Percentiles rank a stretch among this genome's conserved stretches.
Evolutionary conservation across 176 grass and related monocot genomes (phyloP).

Genomic region (Zoysia japonica): DNA sequence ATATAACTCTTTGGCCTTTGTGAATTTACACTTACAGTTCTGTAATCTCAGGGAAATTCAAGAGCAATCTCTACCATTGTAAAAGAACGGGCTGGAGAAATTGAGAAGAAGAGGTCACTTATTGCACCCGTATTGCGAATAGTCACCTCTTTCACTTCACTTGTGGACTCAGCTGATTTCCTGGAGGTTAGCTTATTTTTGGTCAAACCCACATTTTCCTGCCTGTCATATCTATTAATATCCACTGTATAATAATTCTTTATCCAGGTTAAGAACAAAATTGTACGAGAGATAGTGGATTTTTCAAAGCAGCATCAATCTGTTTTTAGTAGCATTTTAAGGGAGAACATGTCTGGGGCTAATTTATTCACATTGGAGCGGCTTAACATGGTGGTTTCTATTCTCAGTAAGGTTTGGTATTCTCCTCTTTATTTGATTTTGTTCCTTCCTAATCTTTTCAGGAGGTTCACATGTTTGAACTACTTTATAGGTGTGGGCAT

Average conservation of each 20-base stretch:
- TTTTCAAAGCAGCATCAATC: slow-evolving; percentile 76
- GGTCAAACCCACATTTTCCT: slow-evolving; percentile 30
- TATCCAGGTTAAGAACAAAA: slow-evolving; percentile 92
- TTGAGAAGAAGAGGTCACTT: slow-evolving; percentile 69
- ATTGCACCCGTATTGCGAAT: slow-evolving; percentile 80
- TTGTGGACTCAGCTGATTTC: slow-evolving; percentile 83
- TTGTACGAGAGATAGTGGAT: slow-evolving; percentile 86
- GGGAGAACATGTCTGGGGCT: slow-evolving; percentile 65
- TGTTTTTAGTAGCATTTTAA: slow-evolving; percentile 73
- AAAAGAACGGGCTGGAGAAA: slow-evolving; percentile 63
- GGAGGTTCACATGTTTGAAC: slow-evolving; percentile 14
- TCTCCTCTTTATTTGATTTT: slow-evolving; percentile 38
- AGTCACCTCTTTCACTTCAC: slow-evolving; percentile 77
- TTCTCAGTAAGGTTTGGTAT: slow-evolving; percentile 83
- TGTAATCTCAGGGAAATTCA: slow-evolving; percentile 52
- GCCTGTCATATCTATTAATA: slow-evolving; percentile 24
- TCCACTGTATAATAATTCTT: slow-evolving; percentile 27
- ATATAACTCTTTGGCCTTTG: slow-evolving; percentile 6
- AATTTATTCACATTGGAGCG: slow-evolving; percentile 72
- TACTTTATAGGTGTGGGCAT: slow-evolving; percentile 79
- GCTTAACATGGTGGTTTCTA: slow-evolving; percentile 78
- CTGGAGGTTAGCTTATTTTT: slow-evolving; percentile 64
- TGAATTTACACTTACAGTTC: slow-evolving; percentile 31
- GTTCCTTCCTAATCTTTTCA: slow-evolving; percentile 8
- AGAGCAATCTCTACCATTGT: slow-evolving; percentile 41